A percentile compares a stretch with the other conserved stretches of the same genome.
Evolutionary conservation across 2,329 filamentous ascomycete genomes (phyloP).

Genomic region (Xylariaceae sp.): DNA sequence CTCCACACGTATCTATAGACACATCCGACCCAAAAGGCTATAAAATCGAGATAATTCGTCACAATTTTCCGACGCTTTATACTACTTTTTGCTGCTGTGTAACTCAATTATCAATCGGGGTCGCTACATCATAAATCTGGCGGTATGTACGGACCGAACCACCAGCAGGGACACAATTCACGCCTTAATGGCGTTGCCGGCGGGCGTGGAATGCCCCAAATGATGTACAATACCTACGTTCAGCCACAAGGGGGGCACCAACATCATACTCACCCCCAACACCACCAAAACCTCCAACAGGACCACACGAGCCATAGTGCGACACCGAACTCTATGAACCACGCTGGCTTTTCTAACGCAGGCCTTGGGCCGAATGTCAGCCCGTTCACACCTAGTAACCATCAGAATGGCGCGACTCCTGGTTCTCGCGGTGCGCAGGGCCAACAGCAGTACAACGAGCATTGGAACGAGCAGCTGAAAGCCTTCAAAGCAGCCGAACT

Average conservation of each 20-base stretch:
- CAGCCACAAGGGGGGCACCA: conserved; percentile 52
- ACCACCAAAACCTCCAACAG: conserved; percentile 65
- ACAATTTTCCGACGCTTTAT: conserved; percentile 33
- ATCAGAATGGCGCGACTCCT: conserved; percentile 64
- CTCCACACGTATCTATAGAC: conserved; percentile 64
- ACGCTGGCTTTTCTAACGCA: conserved; percentile 65
- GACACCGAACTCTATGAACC: conserved; percentile 63
- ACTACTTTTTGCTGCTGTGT: conserved; percentile 31
- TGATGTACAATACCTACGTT: conserved; percentile 68
- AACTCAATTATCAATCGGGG: conserved; percentile 3
- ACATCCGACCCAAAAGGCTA: conserved; percentile 49
- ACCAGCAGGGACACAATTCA: conserved; percentile 75
- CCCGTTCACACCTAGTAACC: conserved; percentile 59
- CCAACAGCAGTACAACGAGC: conserved; percentile 62
- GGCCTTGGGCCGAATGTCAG: conserved; percentile 70
- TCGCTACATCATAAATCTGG: conserved; percentile 29
- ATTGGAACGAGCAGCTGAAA: conserved; percentile 89
- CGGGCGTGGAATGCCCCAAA: conserved; percentile 61
- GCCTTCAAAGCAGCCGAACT: conserved; percentile 78
- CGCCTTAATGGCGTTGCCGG: conserved; percentile 76
- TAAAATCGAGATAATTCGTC: conserved; percentile 48
- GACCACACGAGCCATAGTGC: conserved; percentile 62
- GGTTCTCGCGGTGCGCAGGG: conserved; percentile 57
- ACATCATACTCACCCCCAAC: conserved; percentile 69
- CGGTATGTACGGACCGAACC: conserved; percentile 77